Evolutionary conservation across 2,329 filamentous ascomycete genomes (phyloP).

Genomic region (Colletotrichum abscissum): DNA sequence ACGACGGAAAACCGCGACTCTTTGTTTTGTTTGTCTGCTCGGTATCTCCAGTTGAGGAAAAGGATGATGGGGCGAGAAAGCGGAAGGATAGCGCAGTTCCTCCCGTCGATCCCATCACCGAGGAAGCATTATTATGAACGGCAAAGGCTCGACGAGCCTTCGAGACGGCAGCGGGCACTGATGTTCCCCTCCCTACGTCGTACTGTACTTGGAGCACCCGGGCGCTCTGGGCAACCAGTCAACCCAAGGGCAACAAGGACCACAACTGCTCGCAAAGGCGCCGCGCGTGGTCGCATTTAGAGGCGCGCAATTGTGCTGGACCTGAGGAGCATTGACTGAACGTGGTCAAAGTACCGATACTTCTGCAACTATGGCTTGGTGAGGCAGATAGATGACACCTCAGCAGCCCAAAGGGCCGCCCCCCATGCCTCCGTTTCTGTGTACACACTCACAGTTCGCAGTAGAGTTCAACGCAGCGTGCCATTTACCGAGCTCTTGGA

Average conservation of each 20-base stretch:
- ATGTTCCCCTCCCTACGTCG: slow-evolving; percentile 2
- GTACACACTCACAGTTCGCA: background rate
- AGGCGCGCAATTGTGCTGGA: slow-evolving; percentile 17
- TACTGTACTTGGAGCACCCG: slow-evolving; percentile 11
- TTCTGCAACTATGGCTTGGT: slow-evolving; percentile 20
- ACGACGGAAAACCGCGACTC: slow-evolving; percentile 5
- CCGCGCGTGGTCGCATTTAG: slow-evolving; percentile 19
- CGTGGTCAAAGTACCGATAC: slow-evolving; percentile 29
- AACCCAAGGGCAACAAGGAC: slow-evolving; percentile 9
- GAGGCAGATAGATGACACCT: slow-evolving; percentile 26
- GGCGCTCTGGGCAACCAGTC: slow-evolving; percentile 10
- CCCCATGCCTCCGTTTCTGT: slow-evolving; percentile 16
- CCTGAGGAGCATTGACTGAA: slow-evolving; percentile 9
- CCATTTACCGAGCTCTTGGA: slow-evolving; percentile 19
- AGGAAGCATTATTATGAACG: background rate
- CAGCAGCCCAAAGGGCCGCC: slow-evolving; percentile 14
- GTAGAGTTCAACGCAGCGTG: slow-evolving; percentile 27
- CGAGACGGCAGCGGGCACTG: background rate
- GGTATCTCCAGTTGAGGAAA: slow-evolving; percentile 1
- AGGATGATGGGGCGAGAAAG: slow-evolving; percentile 12
- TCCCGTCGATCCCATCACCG: background rate
- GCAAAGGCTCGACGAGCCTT: background rate
- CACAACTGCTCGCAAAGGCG: slow-evolving; percentile 8
- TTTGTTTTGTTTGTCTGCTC: slow-evolving; percentile 29
- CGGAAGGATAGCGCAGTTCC: background rate